Conservation (phyloP, 768 basidiomycete species). For the Agrocybe pediades region DNA sequence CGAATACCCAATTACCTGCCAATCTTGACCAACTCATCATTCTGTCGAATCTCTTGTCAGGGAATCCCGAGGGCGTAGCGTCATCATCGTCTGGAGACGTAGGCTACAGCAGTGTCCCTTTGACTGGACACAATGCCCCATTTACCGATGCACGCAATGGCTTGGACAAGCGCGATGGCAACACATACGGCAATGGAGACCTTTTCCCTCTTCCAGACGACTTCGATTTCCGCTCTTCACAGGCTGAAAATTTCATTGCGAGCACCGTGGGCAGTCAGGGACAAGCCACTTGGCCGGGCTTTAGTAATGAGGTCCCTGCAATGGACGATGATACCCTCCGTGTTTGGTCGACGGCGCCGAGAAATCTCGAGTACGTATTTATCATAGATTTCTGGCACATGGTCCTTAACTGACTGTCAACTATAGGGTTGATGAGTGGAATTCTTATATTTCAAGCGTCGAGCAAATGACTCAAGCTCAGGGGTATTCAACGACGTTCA, state of each 20-base stretch:
- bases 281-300: conserved; percentile 17
- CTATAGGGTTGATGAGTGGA: conserved; percentile 45
- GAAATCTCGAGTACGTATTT: conserved; percentile 56
- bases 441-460: conserved; percentile 39
- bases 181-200: background rate
- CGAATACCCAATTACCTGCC: background rate
- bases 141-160: background rate
- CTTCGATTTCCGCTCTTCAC: background rate
- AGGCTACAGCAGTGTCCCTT: background rate
- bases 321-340: conserved; percentile 53
- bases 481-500: background rate
- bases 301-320: conserved; percentile 21
- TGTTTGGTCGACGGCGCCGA: conserved; percentile 66
- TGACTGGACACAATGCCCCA: background rate
- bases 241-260: conserved; percentile 6
- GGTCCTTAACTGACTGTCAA: background rate
- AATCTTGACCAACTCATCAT: conserved; percentile 4
- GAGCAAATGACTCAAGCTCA: conserved; percentile 28
- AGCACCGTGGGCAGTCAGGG: conserved; percentile 3
- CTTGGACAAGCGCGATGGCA: background rate
- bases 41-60: background rate
- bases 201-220: background rate
- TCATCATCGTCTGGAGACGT: background rate
- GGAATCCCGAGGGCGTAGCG: background rate
- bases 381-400: background rate